Conservation (phyloP, 768 basidiomycete species). For the Tephrocybe sp. region DNA sequence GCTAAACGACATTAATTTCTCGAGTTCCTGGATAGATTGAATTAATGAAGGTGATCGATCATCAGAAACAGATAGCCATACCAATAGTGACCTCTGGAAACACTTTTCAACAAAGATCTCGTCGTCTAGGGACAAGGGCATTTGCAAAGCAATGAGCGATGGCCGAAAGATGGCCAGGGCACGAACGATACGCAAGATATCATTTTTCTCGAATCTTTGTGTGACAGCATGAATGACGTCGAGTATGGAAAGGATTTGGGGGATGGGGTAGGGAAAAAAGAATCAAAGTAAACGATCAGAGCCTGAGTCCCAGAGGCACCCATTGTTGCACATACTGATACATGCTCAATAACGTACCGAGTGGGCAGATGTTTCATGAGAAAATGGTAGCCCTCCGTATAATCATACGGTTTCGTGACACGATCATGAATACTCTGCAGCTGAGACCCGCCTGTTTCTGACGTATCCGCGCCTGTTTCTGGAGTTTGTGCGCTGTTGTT, state of each 20-base stretch:
- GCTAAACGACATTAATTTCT: slow-evolving; percentile 95
- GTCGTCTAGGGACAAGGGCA: slow-evolving; percentile 95
- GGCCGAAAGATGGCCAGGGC: slow-evolving; percentile 94
- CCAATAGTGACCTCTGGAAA: slow-evolving; percentile 90
- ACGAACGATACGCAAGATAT: slow-evolving; percentile 90
- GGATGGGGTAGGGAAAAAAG: slow-evolving; percentile 19
- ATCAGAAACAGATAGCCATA: slow-evolving; percentile 33
- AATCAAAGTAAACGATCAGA: slow-evolving; percentile 34
- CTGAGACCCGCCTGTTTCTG: slow-evolving; percentile 32
- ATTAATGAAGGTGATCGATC: slow-evolving; percentile 6
- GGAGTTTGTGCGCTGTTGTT: slow-evolving; percentile 27
- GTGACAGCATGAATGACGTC: slow-evolving; percentile 17
- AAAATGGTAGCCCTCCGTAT: slow-evolving; percentile 95
- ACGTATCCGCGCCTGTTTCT: slow-evolving; percentile 29
- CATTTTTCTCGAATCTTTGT: slow-evolving; percentile 90
- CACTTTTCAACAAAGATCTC: slow-evolving; percentile 95
- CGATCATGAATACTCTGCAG: slow-evolving; percentile 61
- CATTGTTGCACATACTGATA: slow-evolving; percentile 31
- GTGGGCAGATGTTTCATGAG: slow-evolving; percentile 90
- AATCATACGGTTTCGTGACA: slow-evolving; percentile 82
- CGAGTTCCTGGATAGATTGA: slow-evolving; percentile 67
- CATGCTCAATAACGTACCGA: slow-evolving; percentile 57
- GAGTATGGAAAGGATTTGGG: slow-evolving; percentile 5
- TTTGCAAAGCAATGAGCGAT: slow-evolving; percentile 96
- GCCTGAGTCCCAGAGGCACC: slow-evolving; percentile 42